Base-by-base conservation (phyloP, 2,329 filamentous ascomycete genomes). In the Microdochium paspali region DNA sequence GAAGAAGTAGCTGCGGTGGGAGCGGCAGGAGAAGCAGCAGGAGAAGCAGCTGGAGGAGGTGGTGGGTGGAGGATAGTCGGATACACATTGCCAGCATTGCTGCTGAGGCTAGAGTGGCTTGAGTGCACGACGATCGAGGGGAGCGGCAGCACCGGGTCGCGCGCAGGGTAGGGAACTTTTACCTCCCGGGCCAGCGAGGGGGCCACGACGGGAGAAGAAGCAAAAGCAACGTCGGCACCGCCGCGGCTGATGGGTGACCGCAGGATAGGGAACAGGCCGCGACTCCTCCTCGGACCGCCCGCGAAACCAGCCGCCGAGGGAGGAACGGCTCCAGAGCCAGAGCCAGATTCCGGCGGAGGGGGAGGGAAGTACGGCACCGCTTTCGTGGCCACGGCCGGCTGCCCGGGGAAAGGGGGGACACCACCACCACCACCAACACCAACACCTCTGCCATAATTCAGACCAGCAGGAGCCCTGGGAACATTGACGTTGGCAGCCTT, bases 81-180 rank as follows among this genome's bases (percentile, higher is more conserved):
- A 28, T 28, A 7, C 26, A 28, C 26, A 28, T 13, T 28, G 7
- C 7, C 13, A 7, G 26, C 13, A 13, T 13, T 28, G 26, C 26
- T 25, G 21, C 24, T 18, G 21, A n/a, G n/a, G n/a, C n/a, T n/a
- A n/a, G n/a, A n/a, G n/a, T n/a, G n/a, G n/a, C 44, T 13, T 2
- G 44, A 31, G 44, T 46, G 21, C 18, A 46, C 26, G 20, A 46
- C 44, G n/a, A 46, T 32, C 28, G 44, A 46, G 25, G 44, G 44
- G 10, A 46, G 28, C 3, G 49, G 51, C 39, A 46, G 49, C 30
- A 46, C 31, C 31, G 45, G 52, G 20, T 44, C 47, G 21, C 43
- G 47, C n/a, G 31, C 21, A 23, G 47, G 47, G 39, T 28, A 13
- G 26, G 26, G 26, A 28, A 13, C 13, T 7, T 28, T 28, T 28